Evolutionary conservation across 202 grass and related monocot species (phyloP), one percentile per base, ranked within the genome.

Genomic region (Schoenoplectus triqueter): DNA sequence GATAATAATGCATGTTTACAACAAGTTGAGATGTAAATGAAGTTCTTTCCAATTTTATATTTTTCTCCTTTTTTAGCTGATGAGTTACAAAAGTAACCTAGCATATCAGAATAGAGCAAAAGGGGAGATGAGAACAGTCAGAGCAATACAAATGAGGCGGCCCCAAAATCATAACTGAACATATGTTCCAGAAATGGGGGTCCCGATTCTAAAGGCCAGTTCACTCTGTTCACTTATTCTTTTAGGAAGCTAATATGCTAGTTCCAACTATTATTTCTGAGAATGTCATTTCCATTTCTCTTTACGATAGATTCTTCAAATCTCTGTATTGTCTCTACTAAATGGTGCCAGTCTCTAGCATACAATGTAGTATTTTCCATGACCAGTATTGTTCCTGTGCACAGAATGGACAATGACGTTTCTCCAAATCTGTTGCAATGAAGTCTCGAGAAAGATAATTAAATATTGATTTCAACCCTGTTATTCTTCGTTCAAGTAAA

Each of bases 101-200:
- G 13, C 74, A 78, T 41, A 60, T 78, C 54, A 78, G 31, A 60
- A 78, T 13, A 60, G 74, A 4, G 31, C 20, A 78, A 59, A 78
- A 18, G 31, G 14, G 54, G 11, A 78, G 49, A 72, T 76, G 73
- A 60, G 31, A 60, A 18, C 74, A 78, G 52, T 60, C 17, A 8
- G 20, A 42, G 51, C 74, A 78, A 21, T 42, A 59, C 22, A 42
- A 31, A 60, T 56, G 51, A 61, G 31, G 74, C 59, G 74, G 54
- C 74, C 74, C 54, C 54, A 60, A 60, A 60, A 78, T 61, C 73
- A 77, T 56, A 77, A 57, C 73, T 15, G 50, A 77, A 77, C 50
- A 77, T 77, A 56, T 77, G 73, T 47, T 77, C 21, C 50, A 77
- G 21, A 40, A 57, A 78, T 78, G 74, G 6, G 74, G 74, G 74